phyloP scores from a whole-genome alignment of 2,329 filamentous ascomycete genomes.

The Arthrobotrys megalospora region DNA sequence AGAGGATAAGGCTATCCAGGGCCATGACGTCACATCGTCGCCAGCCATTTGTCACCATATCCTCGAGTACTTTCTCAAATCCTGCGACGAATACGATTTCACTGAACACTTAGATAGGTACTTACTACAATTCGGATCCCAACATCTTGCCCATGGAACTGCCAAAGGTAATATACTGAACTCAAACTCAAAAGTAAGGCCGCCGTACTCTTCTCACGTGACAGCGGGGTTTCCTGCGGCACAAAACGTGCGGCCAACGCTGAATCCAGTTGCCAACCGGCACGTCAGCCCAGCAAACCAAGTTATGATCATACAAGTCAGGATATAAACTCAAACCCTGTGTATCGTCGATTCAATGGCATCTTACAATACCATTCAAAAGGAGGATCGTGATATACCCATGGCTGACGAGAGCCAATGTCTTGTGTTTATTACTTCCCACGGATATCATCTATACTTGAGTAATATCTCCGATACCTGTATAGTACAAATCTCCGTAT shows the following conservation, averaged over 20 bases:
- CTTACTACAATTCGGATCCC: no score
- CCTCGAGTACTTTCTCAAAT: not conserved
- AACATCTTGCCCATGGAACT: not conserved
- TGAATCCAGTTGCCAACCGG: not conserved
- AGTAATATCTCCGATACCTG: no score
- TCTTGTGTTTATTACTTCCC: not conserved
- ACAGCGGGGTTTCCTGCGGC: not conserved
- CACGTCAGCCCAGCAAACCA: conserved; percentile 31
- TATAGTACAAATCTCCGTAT: no score
- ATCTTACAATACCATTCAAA: no score
- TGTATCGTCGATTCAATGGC: not conserved
- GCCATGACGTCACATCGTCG: conserved; percentile 23
- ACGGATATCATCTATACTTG: no score
- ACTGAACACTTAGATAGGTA: no score
- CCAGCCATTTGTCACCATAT: conserved; percentile 5
- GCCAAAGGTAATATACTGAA: not conserved
- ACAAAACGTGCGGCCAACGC: conserved; percentile 4
- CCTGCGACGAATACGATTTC: no score
- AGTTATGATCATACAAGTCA: not conserved
- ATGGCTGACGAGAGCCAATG: conserved; percentile 49
- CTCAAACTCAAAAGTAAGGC: not conserved
- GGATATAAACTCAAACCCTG: not conserved
- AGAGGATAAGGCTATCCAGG: not conserved
- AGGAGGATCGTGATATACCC: not conserved
- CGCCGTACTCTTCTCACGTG: conserved; percentile 16